Conservation (phyloP, 495 filamentous ascomycete genomes). For the Chaetomium tenue region DNA sequence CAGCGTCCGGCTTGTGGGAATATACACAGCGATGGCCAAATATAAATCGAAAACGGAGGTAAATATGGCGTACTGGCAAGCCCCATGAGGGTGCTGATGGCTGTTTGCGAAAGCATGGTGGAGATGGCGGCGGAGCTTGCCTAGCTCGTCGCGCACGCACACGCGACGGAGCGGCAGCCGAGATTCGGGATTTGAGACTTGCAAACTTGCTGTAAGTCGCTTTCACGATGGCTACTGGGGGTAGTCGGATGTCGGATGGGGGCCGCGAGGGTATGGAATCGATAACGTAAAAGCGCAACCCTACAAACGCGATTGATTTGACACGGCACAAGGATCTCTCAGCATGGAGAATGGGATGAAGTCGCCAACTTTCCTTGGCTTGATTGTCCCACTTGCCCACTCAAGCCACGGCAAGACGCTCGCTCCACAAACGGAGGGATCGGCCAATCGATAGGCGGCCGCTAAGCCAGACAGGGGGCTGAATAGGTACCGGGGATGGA, state of each 20-base stretch:
- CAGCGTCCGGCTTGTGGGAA: conserved; percentile 17
- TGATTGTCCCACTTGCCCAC: neutral
- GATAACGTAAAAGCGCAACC: conserved; percentile 13
- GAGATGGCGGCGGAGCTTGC: conserved; percentile 7
- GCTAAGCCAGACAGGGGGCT: conserved; percentile 6
- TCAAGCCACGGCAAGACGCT: too few species aligned
- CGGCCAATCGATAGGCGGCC: conserved; percentile 18
- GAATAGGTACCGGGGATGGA: neutral
- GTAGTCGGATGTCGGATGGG: conserved; percentile 4
- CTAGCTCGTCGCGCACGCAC: conserved; percentile 20
- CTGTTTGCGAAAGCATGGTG: conserved; percentile 35
- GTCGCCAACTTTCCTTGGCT: conserved; percentile 26
- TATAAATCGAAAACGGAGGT: neutral
- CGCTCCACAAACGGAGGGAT: conserved; percentile 2
- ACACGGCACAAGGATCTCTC: conserved; percentile 3
- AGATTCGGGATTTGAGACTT: neutral
- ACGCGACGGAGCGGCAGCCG: conserved; percentile 5
- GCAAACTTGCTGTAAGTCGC: neutral
- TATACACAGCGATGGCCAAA: neutral
- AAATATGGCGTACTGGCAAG: conserved; percentile 41
- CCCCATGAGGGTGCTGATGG: conserved; percentile 42
- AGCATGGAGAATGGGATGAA: conserved; percentile 17
- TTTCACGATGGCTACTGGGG: conserved; percentile 14
- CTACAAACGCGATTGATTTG: conserved; percentile 1
- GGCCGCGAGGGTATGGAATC: conserved; percentile 22